Conservation (phyloP, 2,329 filamentous ascomycete genomes). For the Alternaria arborescens region DNA sequence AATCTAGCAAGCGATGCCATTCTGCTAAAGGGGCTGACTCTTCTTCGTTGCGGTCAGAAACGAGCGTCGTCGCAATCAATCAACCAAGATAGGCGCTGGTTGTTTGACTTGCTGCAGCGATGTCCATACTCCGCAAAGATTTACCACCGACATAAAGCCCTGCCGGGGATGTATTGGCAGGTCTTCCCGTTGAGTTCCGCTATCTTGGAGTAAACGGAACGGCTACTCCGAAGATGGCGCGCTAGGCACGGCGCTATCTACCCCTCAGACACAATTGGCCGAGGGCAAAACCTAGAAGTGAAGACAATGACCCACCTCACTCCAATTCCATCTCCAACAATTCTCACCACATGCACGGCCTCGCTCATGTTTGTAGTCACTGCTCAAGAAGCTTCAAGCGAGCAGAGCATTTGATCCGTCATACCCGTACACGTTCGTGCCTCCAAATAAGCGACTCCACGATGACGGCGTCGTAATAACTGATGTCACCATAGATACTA, state of each 20-base stretch:
- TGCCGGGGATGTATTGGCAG: not conserved
- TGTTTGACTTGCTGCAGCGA: not conserved
- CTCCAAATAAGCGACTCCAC: constrained; percentile 9
- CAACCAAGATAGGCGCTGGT: not conserved
- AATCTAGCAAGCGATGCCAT: constrained; percentile 26
- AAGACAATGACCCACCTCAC: constrained; percentile 12
- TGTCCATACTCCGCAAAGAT: not conserved
- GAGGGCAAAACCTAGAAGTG: constrained; percentile 7
- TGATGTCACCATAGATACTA: constrained; percentile 35
- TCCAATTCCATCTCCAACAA: constrained; percentile 27
- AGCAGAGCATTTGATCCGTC: constrained; percentile 41
- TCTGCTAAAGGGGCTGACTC: not conserved
- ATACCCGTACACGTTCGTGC: constrained; percentile 43
- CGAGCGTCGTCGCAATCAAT: not conserved
- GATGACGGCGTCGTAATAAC: constrained; percentile 5
- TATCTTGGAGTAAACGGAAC: constrained; percentile 7
- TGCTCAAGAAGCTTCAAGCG: constrained; percentile 42
- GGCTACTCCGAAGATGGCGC: not conserved
- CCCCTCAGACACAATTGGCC: constrained; percentile 9
- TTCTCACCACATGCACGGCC: constrained; percentile 34
- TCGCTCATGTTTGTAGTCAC: constrained; percentile 36
- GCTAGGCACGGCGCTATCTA: constrained; percentile 6
- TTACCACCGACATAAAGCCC: not conserved
- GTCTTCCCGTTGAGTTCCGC: not conserved
- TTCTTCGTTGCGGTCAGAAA: not conserved